Base-by-base conservation (phyloP, 2,329 filamentous ascomycete species). In the Periconia sp. region DNA sequence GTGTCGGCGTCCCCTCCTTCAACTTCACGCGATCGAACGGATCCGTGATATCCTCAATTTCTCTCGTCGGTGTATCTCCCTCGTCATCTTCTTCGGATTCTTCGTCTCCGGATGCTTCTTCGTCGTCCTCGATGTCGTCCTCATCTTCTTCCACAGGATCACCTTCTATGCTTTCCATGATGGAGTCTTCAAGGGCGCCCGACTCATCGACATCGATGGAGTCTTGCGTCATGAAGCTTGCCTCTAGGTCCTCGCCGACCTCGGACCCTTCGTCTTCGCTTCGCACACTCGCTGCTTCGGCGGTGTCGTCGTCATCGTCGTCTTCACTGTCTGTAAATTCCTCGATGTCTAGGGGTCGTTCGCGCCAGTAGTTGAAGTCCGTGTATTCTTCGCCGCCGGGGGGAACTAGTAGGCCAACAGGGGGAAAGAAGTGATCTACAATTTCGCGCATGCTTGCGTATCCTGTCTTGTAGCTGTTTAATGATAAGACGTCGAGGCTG, bases 371-470 rank as follows among this genome's bases (percentile, higher is more conserved):
- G 43, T 85, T 92, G 72, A 99, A 99, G 67, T 99, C 94, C 0
- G 94, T 99, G 63, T 89, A 99, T 43, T 95, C 88, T 67, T 97
- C 94, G 10, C 92, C 92, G 15, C 92, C 92, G 31, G 88, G 88
- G 59, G 88, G 90, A 13, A 96, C 86, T 21, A 99, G 78, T 18
- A 92, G 85, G 51, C 86, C 89, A 10, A 95, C 86, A 2, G 95
- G 90, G 5, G 94, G 94, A 70, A 99, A 99, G 75, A 96, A 97
- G 70, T 99, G 94, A 66, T 99, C 94, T 5, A 99, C 89, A 46
- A 99, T 86, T 69, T 99, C 95, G 47, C 89, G 87, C 85, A 99
- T 99, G 61, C 89, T 92, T 50, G 96, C 90, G 66, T 99, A 99
- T 52, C 89, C 96, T 61, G 95, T 92, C 74, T 94, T 96, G 68